Evolutionary conservation across 2,329 filamentous ascomycete genomes (phyloP).

Genomic region (Fusarium praegraminearum): DNA sequence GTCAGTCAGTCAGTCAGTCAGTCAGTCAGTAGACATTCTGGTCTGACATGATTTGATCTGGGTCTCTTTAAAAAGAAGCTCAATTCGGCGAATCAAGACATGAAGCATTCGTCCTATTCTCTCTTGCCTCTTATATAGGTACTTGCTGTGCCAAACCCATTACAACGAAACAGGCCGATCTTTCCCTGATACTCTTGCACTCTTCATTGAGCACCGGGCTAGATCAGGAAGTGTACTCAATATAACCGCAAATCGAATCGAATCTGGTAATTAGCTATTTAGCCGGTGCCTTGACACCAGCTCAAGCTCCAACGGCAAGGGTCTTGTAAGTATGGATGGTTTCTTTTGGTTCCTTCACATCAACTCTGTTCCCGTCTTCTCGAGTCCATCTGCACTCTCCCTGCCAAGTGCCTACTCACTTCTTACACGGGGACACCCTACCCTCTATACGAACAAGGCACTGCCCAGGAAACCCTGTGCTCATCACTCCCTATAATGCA

Average conservation of each 20-base stretch:
- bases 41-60: conserved; percentile 36
- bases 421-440: conserved; percentile 16
- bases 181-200: conserved; percentile 10
- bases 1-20: not conserved
- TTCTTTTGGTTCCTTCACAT: conserved; percentile 20
- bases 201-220: conserved; percentile 14
- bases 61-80: conserved; percentile 30
- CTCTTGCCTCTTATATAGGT: conserved; percentile 1
- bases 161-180: conserved; percentile 24
- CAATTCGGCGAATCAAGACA: conserved; percentile 13
- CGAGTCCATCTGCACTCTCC: conserved; percentile 12
- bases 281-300: conserved; percentile 32
- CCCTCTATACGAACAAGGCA: conserved; percentile 14
- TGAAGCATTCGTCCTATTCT: not conserved
- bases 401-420: conserved; percentile 15
- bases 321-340: conserved; percentile 30
- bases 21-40: conserved; percentile 33
- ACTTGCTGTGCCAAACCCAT: conserved; percentile 8
- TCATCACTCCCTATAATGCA: conserved; percentile 27
- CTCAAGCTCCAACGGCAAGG: conserved; percentile 35
- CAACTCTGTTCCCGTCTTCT: conserved; percentile 7
- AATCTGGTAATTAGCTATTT: conserved; percentile 37
- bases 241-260: conserved; percentile 24
- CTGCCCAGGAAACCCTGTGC: conserved; percentile 14
- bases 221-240: conserved; percentile 19